Conservation (phyloP, 306 rosid genomes). For the Notholithocarpus densiflorus region DNA sequence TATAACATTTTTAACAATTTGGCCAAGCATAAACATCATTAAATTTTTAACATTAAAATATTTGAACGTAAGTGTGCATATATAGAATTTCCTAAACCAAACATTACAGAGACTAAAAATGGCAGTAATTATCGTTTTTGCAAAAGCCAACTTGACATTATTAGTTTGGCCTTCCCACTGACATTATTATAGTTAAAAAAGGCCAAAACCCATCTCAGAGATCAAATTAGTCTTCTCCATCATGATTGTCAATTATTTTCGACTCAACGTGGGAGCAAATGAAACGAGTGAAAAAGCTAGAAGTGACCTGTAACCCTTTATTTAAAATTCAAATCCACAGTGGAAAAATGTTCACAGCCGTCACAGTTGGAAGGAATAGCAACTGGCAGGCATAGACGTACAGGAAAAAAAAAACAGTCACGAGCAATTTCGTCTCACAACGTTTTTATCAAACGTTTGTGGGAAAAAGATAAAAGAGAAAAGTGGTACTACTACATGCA, state of each 20-base stretch:
- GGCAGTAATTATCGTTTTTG: too few relatives aligned
- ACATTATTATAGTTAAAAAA: neutral
- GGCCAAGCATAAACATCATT: too few relatives aligned
- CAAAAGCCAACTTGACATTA: too few relatives aligned
- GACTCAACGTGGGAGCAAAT: neutral
- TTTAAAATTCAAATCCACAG: neutral
- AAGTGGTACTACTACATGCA: slow-evolving; percentile 26
- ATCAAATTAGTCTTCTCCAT: neutral
- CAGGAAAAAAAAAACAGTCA: slow-evolving; percentile 5
- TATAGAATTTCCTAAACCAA: too few relatives aligned
- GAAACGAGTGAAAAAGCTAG: neutral
- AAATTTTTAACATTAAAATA: too few relatives aligned
- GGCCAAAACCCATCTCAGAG: neutral
- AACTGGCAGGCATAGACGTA: neutral
- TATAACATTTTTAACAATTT: too few relatives aligned
- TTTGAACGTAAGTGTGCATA: too few relatives aligned
- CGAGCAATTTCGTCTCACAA: neutral
- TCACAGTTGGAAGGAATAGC: slow-evolving; percentile 15
- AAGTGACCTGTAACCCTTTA: neutral
- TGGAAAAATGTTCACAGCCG: slow-evolving; percentile 16
- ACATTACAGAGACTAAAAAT: too few relatives aligned
- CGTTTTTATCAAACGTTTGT: neutral
- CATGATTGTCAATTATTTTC: neutral
- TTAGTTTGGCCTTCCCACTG: neutral
- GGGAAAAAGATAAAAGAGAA: neutral